Conservation (phyloP, 139 green algal species). For the Auxenochlorella pyrenoidosa region DNA sequence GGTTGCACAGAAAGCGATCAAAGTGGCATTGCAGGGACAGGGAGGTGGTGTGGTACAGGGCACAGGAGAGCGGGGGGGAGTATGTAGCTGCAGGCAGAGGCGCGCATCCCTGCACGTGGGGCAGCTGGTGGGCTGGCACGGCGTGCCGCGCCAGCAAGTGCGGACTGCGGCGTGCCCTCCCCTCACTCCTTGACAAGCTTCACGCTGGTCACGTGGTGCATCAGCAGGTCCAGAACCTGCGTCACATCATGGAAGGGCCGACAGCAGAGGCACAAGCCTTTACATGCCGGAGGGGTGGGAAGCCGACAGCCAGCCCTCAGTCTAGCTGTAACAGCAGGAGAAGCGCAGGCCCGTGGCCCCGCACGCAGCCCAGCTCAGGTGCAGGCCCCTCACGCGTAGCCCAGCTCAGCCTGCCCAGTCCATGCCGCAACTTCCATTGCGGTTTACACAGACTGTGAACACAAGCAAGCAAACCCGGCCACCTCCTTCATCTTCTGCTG, state of each 20-base stretch:
- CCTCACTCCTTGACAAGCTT: slow-evolving; percentile 32
- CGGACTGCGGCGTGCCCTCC: not conserved
- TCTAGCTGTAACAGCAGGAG: no score
- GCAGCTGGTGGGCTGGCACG: not conserved
- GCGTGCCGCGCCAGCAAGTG: no score
- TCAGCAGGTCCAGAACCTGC: slow-evolving; percentile 50
- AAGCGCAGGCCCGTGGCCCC: no score
- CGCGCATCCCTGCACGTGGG: no score
- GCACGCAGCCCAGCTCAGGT: no score
- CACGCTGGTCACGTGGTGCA: slow-evolving; percentile 56
- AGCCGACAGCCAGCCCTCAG: not conserved
- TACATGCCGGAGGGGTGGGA: not conserved
- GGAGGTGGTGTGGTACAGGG: not conserved
- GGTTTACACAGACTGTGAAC: no score
- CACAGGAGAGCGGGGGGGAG: not conserved
- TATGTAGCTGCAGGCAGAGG: not conserved
- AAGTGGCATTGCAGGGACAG: not conserved
- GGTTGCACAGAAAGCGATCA: no score
- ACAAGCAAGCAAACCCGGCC: not conserved
- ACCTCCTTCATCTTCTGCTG: no score
- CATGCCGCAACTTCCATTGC: no score
- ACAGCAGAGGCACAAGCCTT: not conserved
- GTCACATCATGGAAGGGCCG: no score
- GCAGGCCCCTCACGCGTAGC: no score
- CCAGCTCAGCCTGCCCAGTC: no score